Evolutionary conservation across 2,329 filamentous ascomycete genomes (phyloP).

Genomic region (Cryphonectria carpinicola): DNA sequence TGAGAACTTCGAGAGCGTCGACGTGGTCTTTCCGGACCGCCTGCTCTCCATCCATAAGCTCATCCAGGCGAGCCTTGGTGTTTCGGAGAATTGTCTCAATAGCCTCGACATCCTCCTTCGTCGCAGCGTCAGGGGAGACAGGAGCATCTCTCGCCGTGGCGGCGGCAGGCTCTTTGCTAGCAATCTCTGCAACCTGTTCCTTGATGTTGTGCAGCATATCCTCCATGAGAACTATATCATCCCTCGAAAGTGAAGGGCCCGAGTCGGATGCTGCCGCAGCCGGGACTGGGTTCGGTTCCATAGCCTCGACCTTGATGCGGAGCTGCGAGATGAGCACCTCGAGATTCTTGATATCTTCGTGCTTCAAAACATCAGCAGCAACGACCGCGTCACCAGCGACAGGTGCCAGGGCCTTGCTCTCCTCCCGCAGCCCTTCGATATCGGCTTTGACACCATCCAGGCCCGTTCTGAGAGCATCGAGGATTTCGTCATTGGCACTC

Average conservation of each 20-base stretch:
- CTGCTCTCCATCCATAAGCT: constrained; percentile 73
- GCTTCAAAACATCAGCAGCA: constrained; percentile 59
- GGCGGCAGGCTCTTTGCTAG: constrained; percentile 34
- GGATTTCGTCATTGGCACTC: constrained; percentile 84
- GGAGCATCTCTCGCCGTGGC: constrained; percentile 33
- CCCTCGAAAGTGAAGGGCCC: constrained; percentile 46
- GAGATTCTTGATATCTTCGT: constrained; percentile 81
- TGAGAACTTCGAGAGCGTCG: constrained; percentile 65
- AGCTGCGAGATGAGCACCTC: constrained; percentile 83
- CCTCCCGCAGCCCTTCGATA: constrained; percentile 75
- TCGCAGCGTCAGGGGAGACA: constrained; percentile 54
- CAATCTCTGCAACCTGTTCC: constrained; percentile 41
- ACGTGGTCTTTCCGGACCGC: constrained; percentile 69
- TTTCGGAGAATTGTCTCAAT: constrained; percentile 90
- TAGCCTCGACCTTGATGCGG: constrained; percentile 79
- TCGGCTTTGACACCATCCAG: constrained; percentile 76
- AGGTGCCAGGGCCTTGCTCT: constrained; percentile 53
- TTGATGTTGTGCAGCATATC: constrained; percentile 54
- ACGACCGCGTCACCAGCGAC: constrained; percentile 57
- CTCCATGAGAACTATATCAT: constrained; percentile 61
- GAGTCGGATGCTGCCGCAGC: constrained; percentile 40
- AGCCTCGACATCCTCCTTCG: constrained; percentile 83
- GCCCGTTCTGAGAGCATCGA: constrained; percentile 85
- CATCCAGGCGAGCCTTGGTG: constrained; percentile 85
- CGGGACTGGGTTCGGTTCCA: constrained; percentile 58